These are phyloP conservation scores for Cladophialophora psammophila DNA, from an alignment of 2,329 filamentous ascomycete species.

Conservation along the genomic window DNA sequence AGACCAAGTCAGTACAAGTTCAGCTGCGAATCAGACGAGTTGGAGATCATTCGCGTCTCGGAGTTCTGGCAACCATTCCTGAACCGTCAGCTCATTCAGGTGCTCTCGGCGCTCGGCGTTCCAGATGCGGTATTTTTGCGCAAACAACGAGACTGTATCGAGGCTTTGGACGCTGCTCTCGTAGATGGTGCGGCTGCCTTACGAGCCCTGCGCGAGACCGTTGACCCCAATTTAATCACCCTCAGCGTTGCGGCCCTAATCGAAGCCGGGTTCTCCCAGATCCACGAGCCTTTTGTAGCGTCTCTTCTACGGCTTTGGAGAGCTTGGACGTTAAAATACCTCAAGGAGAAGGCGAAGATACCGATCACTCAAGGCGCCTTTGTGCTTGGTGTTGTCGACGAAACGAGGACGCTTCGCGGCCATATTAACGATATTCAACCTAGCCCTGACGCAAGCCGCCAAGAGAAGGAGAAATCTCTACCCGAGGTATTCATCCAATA, in stretches of 20 bases:
- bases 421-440: slow-evolving; percentile 63
- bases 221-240: slow-evolving; percentile 86
- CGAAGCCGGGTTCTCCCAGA: slow-evolving; percentile 76
- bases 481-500: slow-evolving; percentile 93
- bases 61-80: slow-evolving; percentile 78
- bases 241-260: slow-evolving; percentile 78
- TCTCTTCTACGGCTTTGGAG: slow-evolving; percentile 85
- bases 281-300: slow-evolving; percentile 79
- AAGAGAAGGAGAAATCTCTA: slow-evolving; percentile 61
- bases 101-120: slow-evolving; percentile 82
- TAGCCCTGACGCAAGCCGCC: slow-evolving; percentile 40
- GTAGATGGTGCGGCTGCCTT: slow-evolving; percentile 68
- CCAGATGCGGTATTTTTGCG: slow-evolving; percentile 71
- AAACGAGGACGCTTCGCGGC: slow-evolving; percentile 77
- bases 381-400: slow-evolving; percentile 86
- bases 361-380: slow-evolving; percentile 83
- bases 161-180: slow-evolving; percentile 73
- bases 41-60: slow-evolving; percentile 88
- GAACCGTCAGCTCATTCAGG: slow-evolving; percentile 87
- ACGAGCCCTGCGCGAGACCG: slow-evolving; percentile 72
- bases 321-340: slow-evolving; percentile 83
- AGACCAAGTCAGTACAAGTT: slow-evolving; percentile 91
- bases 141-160: slow-evolving; percentile 74
- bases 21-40: slow-evolving; percentile 68
- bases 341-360: slow-evolving; percentile 93